A percentile compares a stretch with the other conserved stretches of the same genome.
phyloP scores from a whole-genome alignment of 108 stramenopile genomes.

The Hondaea fermentalgiana region DNA sequence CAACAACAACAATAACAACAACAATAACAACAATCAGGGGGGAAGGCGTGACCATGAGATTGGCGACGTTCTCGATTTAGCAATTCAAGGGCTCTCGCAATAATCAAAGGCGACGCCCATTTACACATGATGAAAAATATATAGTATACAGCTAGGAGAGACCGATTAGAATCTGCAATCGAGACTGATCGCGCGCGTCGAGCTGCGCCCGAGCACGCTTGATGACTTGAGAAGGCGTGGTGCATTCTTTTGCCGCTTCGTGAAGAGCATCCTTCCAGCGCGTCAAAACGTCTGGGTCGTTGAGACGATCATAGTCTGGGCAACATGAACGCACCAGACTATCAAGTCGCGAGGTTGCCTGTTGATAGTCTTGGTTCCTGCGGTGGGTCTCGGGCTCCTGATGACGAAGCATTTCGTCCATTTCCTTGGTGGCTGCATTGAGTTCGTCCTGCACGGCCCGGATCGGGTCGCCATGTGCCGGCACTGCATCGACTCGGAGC shows the following conservation, averaged over 20 bases:
- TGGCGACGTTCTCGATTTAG: too few species aligned
- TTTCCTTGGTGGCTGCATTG: not conserved
- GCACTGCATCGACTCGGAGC: not conserved
- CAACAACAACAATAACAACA: too few species aligned
- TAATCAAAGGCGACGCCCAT: too few species aligned
- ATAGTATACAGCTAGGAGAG: too few species aligned
- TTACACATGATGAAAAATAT: too few species aligned
- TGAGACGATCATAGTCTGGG: not conserved
- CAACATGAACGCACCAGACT: not conserved
- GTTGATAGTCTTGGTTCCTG: not conserved
- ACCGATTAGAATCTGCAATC: not conserved
- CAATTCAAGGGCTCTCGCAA: too few species aligned
- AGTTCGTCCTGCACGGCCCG: not conserved
- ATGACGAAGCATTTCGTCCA: not conserved
- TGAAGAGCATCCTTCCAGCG: not conserved
- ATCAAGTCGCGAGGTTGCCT: not conserved
- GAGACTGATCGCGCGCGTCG: not conserved
- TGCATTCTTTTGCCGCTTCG: not conserved
- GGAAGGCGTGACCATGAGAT: too few species aligned
- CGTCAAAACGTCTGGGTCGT: not conserved
- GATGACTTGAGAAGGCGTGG: not conserved
- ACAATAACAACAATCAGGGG: too few species aligned
- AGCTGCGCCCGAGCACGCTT: not conserved
- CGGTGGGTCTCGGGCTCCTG: not conserved
- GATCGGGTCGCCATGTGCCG: not conserved